Evolutionary conservation across 345 rosid genomes (phyloP).

Genomic region (Eucalyptus melliodora): DNA sequence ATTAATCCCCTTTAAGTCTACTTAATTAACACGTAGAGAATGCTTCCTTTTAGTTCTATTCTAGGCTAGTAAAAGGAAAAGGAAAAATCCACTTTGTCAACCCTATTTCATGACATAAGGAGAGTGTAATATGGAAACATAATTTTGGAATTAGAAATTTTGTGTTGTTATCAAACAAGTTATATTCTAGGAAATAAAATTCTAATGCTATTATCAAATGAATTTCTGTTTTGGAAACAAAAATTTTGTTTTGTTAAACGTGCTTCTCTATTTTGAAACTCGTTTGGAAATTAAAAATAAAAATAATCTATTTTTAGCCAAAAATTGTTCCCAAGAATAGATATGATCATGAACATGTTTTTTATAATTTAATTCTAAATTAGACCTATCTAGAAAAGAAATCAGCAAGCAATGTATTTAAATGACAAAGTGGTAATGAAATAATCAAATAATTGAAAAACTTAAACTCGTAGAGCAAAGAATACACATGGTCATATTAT

Average conservation of each 20-base stretch:
- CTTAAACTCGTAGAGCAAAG: neutral
- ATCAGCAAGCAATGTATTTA: too few species aligned
- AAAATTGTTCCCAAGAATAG: neutral
- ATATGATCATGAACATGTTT: neutral
- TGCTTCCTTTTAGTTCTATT: neutral
- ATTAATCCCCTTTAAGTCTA: neutral
- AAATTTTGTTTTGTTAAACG: accelerated
- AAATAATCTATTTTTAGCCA: neutral
- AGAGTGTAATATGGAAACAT: neutral
- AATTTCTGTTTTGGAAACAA: accelerated
- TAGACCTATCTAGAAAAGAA: neutral
- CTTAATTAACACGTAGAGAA: neutral
- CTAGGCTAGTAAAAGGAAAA: neutral
- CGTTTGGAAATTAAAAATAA: too few species aligned
- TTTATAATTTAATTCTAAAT: too few species aligned
- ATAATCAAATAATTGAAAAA: neutral
- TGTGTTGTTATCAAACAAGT: too few species aligned
- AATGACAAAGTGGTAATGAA: neutral
- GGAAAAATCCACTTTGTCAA: neutral
- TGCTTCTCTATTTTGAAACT: too few species aligned
- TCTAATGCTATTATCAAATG: neutral
- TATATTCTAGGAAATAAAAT: too few species aligned
- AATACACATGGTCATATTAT: neutral
- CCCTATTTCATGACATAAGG: neutral
- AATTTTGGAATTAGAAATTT: too few species aligned